Conservation (phyloP, 345 rosid species). For the Lenwebbia sp. region DNA sequence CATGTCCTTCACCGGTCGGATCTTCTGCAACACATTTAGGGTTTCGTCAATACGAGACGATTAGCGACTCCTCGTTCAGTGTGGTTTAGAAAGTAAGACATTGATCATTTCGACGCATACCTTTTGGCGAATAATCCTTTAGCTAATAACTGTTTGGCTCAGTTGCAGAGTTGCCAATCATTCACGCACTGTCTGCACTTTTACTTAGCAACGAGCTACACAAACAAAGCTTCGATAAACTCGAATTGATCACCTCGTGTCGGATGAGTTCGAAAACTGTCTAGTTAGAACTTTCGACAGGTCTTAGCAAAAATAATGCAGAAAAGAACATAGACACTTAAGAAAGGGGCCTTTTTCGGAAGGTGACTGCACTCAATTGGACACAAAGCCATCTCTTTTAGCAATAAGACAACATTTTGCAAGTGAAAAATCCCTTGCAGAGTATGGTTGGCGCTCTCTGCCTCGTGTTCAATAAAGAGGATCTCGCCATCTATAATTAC, state of each 20-base stretch:
- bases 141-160: background rate
- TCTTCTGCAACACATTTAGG: background rate
- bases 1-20: background rate
- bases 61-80: background rate
- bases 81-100: background rate
- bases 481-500: background rate
- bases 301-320: background rate
- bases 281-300: background rate
- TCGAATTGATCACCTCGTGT: background rate
- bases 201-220: background rate
- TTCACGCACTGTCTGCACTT: background rate
- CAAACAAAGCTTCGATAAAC: background rate
- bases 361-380: background rate
- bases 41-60: background rate
- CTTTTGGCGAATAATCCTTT: background rate
- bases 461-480: background rate
- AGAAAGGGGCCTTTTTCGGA: background rate
- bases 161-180: background rate
- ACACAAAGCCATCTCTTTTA: background rate
- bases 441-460: background rate
- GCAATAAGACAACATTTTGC: background rate
- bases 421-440: background rate
- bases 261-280: background rate
- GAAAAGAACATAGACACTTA: background rate
- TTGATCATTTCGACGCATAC: background rate